Base-by-base conservation (phyloP, 495 filamentous ascomycete genomes). In the Penicillium tannophilum region DNA sequence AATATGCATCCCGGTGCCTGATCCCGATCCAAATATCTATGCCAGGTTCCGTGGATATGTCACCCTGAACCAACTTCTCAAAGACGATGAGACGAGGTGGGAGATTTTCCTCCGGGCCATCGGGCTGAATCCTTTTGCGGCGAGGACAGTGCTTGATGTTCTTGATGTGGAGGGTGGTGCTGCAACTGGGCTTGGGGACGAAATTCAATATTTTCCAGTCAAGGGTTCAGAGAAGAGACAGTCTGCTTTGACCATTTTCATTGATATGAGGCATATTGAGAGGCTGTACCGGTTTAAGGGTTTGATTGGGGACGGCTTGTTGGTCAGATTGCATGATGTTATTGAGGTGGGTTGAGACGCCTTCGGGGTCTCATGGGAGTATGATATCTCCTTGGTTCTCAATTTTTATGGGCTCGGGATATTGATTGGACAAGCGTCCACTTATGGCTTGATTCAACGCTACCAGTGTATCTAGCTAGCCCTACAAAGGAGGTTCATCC, bases 71-170 rank as follows among this genome's bases (percentile, higher is more conserved):
- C 19, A 41, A 43, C 7, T 53, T 2, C 24, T 53, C 8, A 0
- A 42, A 9, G 35, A 53, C 8, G 33, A 53, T 0, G 51, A 53
- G n/a, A 42, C 51, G 2, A 10, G 72, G 28, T 91, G 88, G 87
- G 92, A 95, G 70, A 31, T 86, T 11, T 92, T 91, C 63, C 75
- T 96, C 16, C 80, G 90, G 23, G 68, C 78, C n/a, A 81, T 81
- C 12, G 92, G 92, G 4, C 71, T 94, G 72, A 96, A 95, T 75
- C 84, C 87, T 4, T 94, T 83, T 69, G 92, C 89, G 2, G 91
- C 92, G 20, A 90, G 93, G 64, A 81, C 77, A 16, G 72, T 93
- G 0, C 73, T 93, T 23, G 64, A 62, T 12, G 55, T 75, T 9
- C 60, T 82, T 54, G 76, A 82, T 1, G 11, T 8, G 14, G 45